Conservation (phyloP, 192 early-diverging fungal species). For the Gamsiella multidivaricata region DNA sequence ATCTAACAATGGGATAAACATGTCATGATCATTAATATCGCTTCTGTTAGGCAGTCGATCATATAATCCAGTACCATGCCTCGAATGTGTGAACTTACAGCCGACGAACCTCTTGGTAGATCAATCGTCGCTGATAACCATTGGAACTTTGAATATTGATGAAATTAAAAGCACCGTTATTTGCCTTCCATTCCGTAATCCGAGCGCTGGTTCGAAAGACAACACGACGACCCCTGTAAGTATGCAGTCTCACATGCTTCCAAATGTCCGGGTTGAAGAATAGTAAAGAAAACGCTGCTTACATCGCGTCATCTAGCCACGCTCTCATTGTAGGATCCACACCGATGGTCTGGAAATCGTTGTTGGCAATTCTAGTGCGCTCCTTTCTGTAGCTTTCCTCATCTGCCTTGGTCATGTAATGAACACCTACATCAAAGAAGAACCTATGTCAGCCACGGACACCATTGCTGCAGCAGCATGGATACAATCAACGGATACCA, state of each 20-base stretch:
- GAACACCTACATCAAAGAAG: slow-evolving; percentile 14
- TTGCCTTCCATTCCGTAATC: slow-evolving; percentile 21
- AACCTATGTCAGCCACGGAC: neutral
- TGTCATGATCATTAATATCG: no score
- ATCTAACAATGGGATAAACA: slow-evolving; percentile 5
- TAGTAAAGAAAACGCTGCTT: neutral
- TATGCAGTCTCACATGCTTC: no score
- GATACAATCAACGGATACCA: slow-evolving; percentile 12
- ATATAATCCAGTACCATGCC: no score
- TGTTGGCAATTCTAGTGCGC: slow-evolving; percentile 15
- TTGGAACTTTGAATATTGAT: slow-evolving; percentile 27
- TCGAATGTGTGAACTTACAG: slow-evolving; percentile 5
- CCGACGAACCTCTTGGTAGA: slow-evolving; percentile 35
- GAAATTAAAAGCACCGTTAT: slow-evolving; percentile 16
- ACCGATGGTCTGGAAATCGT: slow-evolving; percentile 17
- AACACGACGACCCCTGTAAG: no score
- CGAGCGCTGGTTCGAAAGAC: slow-evolving; percentile 1
- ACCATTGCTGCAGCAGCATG: neutral
- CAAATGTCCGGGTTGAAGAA: no score
- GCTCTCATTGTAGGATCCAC: slow-evolving; percentile 3
- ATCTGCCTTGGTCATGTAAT: slow-evolving; percentile 32
- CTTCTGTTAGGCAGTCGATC: no score
- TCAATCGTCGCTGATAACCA: slow-evolving; percentile 25
- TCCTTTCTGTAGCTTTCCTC: slow-evolving; percentile 20
- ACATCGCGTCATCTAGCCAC: slow-evolving; percentile 31